These are phyloP conservation scores for Chrysochromulina tobinii DNA, from an alignment of 78 protist genomes.

Conservation along the genomic window DNA sequence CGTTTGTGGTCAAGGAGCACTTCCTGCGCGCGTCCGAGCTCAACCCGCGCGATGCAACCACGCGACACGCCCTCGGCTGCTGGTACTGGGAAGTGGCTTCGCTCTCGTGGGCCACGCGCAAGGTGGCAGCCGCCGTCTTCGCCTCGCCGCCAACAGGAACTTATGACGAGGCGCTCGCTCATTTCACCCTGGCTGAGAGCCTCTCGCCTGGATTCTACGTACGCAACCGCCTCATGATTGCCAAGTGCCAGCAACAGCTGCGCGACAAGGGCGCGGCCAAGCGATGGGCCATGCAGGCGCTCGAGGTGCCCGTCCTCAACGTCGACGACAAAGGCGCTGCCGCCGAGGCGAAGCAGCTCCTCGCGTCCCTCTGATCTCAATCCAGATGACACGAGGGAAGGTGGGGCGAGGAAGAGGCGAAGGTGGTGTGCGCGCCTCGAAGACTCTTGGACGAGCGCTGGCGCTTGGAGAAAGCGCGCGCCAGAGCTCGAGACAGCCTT, in stretches of 20 bases:
- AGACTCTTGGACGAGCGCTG: no score
- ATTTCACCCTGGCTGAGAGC: not conserved
- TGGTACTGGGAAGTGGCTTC: slow-evolving; percentile 64
- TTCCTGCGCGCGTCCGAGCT: slow-evolving; percentile 60
- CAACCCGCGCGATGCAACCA: slow-evolving; percentile 59
- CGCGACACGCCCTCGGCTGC: slow-evolving; percentile 62
- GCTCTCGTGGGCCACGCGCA: slow-evolving; percentile 53
- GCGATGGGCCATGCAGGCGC: not conserved
- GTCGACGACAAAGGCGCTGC: not conserved
- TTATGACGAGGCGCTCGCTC: slow-evolving; percentile 49
- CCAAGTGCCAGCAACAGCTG: not conserved
- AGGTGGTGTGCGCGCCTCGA: no score
- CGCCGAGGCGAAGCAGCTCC: no score
- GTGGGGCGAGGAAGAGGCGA: no score
- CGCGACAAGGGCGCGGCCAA: not conserved
- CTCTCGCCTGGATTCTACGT: not conserved
- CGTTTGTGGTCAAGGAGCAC: slow-evolving; percentile 67
- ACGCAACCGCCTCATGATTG: not conserved
- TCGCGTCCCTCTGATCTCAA: no score
- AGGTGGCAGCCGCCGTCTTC: slow-evolving; percentile 68
- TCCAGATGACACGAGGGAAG: no score
- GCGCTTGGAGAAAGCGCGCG: no score
- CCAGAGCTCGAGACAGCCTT: no score
- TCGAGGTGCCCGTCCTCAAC: not conserved
- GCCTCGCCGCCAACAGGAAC: slow-evolving; percentile 74